Evolutionary conservation across 208 protist genomes (phyloP), one percentile per base, ranked within the genome.

Genomic region (Phytomonas sp.): DNA sequence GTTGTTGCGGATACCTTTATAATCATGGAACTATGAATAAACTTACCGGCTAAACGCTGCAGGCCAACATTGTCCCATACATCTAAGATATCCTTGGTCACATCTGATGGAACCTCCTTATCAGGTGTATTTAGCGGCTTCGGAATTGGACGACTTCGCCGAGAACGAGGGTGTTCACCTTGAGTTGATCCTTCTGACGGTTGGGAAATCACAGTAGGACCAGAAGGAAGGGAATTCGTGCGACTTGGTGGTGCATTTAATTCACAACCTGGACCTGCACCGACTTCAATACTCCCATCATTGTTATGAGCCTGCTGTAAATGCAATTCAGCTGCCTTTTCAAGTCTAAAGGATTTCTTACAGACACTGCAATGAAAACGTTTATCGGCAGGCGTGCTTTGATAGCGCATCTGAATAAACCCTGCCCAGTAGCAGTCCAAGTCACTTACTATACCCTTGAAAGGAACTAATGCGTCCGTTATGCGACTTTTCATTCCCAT

Each of bases 1-100:
- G 67, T 78, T 11, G 83, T 88, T 4, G 91, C 91, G 71, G 90
- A 92, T 26, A 96, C 88, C 31, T 87, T 89, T 80, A 94, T 84
- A 36, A 96, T 77, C 91, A 94, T 94, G 14, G 81, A 92, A 69
- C 91, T 96, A 77, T 94, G 91, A 63, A 94, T 74, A 78, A 96
- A 96, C 23, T 79, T 72, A 32, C 68, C 67, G 12, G 82, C 88
- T n/a, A 94, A 72, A 30, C 88, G 71, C 67, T 78, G 82, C 52
- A 92, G 67, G 0, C 91, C 91, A 26, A 91, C 78, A 40, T 75
- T 79, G 66, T 96, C 91, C 88, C 91, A 96, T 12, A 94, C 78
- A 31, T 65, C 77, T 10, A 96, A 75, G 68, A 96, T 75, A 64
- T 84, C 86, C 45, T 80, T 76, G 81, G 94, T 88, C 29, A 78